phyloP scores from a whole-genome alignment of 2,329 filamentous ascomycete species.

The Trichoderma breve region DNA sequence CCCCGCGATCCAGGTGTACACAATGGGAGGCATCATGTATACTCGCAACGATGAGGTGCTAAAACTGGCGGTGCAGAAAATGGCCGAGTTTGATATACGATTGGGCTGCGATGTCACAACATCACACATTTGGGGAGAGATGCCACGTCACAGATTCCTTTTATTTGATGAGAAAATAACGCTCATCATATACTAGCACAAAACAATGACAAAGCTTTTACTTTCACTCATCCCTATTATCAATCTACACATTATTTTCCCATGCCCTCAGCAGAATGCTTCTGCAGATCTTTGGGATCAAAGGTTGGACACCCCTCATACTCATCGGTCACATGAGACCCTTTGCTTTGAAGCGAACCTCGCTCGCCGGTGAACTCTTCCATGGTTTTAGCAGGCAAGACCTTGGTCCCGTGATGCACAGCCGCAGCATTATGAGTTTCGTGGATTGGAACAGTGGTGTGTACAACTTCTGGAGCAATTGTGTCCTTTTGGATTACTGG shows the following conservation, averaged over 20 bases:
- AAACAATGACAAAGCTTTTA: not conserved
- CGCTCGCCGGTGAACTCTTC: conserved; percentile 52
- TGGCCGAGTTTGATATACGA: not conserved
- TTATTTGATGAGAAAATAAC: not conserved
- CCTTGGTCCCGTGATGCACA: conserved; percentile 63
- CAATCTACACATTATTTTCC: not conserved
- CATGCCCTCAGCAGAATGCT: not conserved
- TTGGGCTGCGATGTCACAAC: not conserved
- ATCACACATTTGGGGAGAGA: not conserved
- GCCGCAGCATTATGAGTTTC: conserved; percentile 68
- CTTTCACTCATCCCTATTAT: not conserved
- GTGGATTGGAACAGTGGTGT: conserved; percentile 70
- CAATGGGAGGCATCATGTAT: not conserved
- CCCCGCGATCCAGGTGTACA: not conserved
- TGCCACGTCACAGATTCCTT: not conserved
- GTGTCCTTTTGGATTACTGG: conserved; percentile 69
- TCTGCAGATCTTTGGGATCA: conserved; percentile 2
- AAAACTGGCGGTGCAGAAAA: not conserved
- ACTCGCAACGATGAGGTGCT: not conserved
- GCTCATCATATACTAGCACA: not conserved
- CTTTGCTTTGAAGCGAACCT: conserved; percentile 49
- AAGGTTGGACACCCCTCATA: conserved; percentile 60
- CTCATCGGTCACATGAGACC: conserved; percentile 53
- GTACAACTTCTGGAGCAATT: conserved; percentile 64
- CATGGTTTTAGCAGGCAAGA: conserved; percentile 62